phyloP scores from a whole-genome alignment of 441 rosid genomes.

The Hypseocharis bilobata region DNA sequence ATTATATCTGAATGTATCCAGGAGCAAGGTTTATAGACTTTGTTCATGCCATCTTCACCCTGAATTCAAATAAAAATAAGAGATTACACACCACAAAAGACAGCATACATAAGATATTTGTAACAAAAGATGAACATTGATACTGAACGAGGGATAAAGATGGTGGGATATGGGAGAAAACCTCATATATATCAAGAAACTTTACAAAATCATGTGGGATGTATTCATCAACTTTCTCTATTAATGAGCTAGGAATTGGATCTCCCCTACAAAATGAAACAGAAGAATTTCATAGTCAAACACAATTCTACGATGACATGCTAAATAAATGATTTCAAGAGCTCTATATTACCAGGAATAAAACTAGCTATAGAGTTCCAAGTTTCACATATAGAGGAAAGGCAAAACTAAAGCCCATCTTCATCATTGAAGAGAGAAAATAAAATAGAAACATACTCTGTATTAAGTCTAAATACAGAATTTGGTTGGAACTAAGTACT shows the following conservation, averaged over 20 bases:
- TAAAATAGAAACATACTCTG: neutral
- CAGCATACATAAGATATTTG: neutral
- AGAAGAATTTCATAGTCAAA: constrained; percentile 16
- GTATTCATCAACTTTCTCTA: constrained; percentile 63
- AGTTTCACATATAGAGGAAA: neutral
- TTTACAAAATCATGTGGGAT: constrained; percentile 62
- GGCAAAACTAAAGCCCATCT: neutral
- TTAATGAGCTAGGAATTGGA: constrained; percentile 61
- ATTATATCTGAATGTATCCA: constrained; percentile 91
- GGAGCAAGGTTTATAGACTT: constrained; percentile 45
- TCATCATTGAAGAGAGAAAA: neutral
- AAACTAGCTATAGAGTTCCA: neutral
- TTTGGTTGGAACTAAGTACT: neutral
- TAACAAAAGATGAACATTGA: neutral
- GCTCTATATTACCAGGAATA: constrained; percentile 1
- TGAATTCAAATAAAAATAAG: constrained; percentile 27
- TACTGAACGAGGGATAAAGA: constrained; percentile 2
- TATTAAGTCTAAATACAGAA: neutral
- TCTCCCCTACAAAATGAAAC: constrained; percentile 56
- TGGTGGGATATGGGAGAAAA: constrained; percentile 23
- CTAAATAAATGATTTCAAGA: neutral
- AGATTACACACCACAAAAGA: constrained; percentile 7
- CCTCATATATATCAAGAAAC: constrained; percentile 50
- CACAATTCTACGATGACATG: neutral
- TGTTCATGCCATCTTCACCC: constrained; percentile 36